phyloP scores from a whole-genome alignment of 176 grass and related monocot genomes.

The Oryza rufipogon region DNA sequence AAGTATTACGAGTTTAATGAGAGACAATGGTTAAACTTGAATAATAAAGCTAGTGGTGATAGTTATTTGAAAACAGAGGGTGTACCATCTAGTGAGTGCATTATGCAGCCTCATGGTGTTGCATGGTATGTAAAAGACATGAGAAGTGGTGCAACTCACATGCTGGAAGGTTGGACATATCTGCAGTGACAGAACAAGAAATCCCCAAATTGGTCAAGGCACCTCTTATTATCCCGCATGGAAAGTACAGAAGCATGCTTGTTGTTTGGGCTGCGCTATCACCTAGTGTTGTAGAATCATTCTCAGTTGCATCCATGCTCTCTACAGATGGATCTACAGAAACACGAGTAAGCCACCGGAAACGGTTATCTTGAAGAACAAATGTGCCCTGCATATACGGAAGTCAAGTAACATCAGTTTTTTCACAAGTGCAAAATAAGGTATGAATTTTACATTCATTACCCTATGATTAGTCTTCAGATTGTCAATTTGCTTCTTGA shows the following conservation, averaged over 20 bases:
- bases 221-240: slow-evolving; percentile 92
- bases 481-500: slow-evolving; percentile 98
- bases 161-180: slow-evolving; percentile 80
- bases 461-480: slow-evolving; percentile 98
- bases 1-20: neutral
- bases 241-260: slow-evolving; percentile 92
- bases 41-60: neutral
- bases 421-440: neutral
- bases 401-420: slow-evolving; percentile 37
- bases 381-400: slow-evolving; percentile 75
- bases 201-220: slow-evolving; percentile 91
- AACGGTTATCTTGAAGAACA: slow-evolving; percentile 91
- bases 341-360: slow-evolving; percentile 83
- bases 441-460: slow-evolving; percentile 36
- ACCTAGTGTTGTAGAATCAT: slow-evolving; percentile 54
- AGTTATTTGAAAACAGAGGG: neutral
- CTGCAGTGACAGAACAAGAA: slow-evolving; percentile 29
- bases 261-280: slow-evolving; percentile 64
- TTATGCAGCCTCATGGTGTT: no score
- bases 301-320: slow-evolving; percentile 54
- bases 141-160: slow-evolving; percentile 58
- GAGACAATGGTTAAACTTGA: neutral
- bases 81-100: neutral
- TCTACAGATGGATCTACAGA: slow-evolving; percentile 67
- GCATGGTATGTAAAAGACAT: neutral